A percentile compares a stretch with the other conserved stretches of the same genome.
phyloP scores from a whole-genome alignment of 2,329 filamentous ascomycete genomes.

The Cladosporium halotolerans region DNA sequence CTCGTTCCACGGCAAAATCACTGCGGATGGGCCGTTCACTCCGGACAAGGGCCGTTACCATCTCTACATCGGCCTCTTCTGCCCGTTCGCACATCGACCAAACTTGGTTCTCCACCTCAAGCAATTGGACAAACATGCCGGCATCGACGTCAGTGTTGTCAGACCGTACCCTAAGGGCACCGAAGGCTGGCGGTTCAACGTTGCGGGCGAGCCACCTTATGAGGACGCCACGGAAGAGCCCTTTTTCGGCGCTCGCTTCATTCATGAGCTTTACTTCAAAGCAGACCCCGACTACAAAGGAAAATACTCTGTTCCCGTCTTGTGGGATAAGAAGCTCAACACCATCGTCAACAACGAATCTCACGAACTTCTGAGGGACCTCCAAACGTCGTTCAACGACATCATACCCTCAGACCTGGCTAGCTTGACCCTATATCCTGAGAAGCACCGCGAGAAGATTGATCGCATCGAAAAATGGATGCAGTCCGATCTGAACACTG shows the following conservation, averaged over 20 bases:
- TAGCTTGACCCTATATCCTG: slow-evolving; percentile 49
- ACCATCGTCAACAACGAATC: slow-evolving; percentile 58
- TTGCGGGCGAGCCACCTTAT: slow-evolving; percentile 41
- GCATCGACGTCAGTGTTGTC: slow-evolving; percentile 52
- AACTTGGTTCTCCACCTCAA: slow-evolving; percentile 55
- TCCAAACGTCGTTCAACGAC: slow-evolving; percentile 51
- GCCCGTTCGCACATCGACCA: slow-evolving; percentile 57
- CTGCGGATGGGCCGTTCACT: slow-evolving; percentile 41
- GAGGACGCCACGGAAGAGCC: slow-evolving; percentile 53
- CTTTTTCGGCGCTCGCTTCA: slow-evolving; percentile 50
- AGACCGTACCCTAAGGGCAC: slow-evolving; percentile 63
- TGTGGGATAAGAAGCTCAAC: slow-evolving; percentile 55
- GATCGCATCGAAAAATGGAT: slow-evolving; percentile 51
- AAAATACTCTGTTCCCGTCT: slow-evolving; percentile 53
- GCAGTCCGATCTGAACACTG: slow-evolving; percentile 50
- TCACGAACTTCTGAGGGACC: slow-evolving; percentile 51
- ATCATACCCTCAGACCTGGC: slow-evolving; percentile 39
- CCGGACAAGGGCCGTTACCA: slow-evolving; percentile 50
- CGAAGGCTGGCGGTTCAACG: slow-evolving; percentile 55
- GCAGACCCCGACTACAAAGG: slow-evolving; percentile 56
- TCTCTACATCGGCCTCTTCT: slow-evolving; percentile 56
- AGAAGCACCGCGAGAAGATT: slow-evolving; percentile 42
- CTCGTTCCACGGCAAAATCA: slow-evolving; percentile 49
- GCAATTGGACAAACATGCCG: slow-evolving; percentile 44
- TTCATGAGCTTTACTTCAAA: slow-evolving; percentile 59